Percentiles rank a stretch among this genome's conserved stretches.
These are phyloP conservation scores for Clarireedia sp. DNA, from an alignment of 2,329 filamentous ascomycete species.

Conservation along the genomic window DNA sequence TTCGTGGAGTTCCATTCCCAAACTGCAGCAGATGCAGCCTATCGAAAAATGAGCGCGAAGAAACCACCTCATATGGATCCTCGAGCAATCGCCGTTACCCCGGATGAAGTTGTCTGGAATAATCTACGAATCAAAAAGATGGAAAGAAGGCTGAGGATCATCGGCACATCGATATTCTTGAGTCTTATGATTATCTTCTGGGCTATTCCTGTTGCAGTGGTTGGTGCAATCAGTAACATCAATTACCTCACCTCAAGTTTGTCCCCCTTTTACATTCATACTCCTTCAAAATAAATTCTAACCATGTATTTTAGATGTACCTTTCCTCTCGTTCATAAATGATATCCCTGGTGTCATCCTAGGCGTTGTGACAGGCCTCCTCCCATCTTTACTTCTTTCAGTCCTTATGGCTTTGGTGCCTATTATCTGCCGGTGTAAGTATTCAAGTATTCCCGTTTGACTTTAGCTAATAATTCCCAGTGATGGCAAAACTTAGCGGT, in stretches of 20 bases:
- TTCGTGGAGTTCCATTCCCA: slow-evolving; percentile 86
- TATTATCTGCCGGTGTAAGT: slow-evolving; percentile 65
- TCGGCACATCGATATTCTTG: slow-evolving; percentile 61
- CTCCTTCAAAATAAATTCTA: slow-evolving; percentile 6
- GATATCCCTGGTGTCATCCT: slow-evolving; percentile 60
- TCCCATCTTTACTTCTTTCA: slow-evolving; percentile 71
- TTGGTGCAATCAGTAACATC: slow-evolving; percentile 82
- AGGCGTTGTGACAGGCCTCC: slow-evolving; percentile 74
- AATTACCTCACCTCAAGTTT: slow-evolving; percentile 48
- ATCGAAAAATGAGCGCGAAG: slow-evolving; percentile 76
- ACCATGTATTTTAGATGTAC: slow-evolving; percentile 33
- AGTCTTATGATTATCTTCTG: slow-evolving; percentile 79
- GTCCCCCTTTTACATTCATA: not conserved
- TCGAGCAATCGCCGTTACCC: slow-evolving; percentile 71
- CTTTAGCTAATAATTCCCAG: slow-evolving; percentile 30
- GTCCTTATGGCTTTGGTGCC: slow-evolving; percentile 82
- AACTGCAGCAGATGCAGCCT: slow-evolving; percentile 74
- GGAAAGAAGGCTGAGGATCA: slow-evolving; percentile 65
- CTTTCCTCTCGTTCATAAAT: slow-evolving; percentile 67
- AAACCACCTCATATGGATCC: slow-evolving; percentile 73
- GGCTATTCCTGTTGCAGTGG: slow-evolving; percentile 63
- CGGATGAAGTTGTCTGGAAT: slow-evolving; percentile 78
- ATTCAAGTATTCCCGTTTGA: not conserved
- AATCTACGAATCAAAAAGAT: slow-evolving; percentile 78
- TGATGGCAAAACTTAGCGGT: slow-evolving; percentile 70